Evolutionary conservation across 2,329 filamentous ascomycete genomes (phyloP).

Genomic region (Colletotrichum navitas): DNA sequence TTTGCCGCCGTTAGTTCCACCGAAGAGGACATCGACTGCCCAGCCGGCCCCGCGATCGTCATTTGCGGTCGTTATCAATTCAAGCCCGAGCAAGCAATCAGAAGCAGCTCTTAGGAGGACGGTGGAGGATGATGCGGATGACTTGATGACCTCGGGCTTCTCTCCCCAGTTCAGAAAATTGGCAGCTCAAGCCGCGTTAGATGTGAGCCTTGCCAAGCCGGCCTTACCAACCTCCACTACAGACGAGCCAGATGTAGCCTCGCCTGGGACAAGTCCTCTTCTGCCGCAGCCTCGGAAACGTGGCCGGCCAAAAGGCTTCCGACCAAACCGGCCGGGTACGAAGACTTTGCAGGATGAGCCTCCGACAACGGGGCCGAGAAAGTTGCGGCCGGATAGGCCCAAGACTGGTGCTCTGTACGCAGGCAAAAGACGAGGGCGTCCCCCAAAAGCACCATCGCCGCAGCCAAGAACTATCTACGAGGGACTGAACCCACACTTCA

Average conservation of each 20-base stretch:
- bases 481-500: conserved; percentile 57
- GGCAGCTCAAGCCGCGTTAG: conserved; percentile 28
- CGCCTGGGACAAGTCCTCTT: not conserved
- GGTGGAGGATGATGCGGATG: conserved; percentile 38
- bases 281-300: conserved; percentile 48
- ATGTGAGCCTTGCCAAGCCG: conserved; percentile 40
- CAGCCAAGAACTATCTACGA: conserved; percentile 58
- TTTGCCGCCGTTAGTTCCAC: not conserved
- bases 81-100: conserved; percentile 18
- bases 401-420: conserved; percentile 42
- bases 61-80: conserved; percentile 37
- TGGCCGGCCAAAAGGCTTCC: conserved; percentile 65
- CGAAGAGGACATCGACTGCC: conserved; percentile 17
- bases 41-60: conserved; percentile 28
- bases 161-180: conserved; percentile 40
- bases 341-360: conserved; percentile 36
- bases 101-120: conserved; percentile 17
- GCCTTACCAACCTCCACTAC: conserved; percentile 16
- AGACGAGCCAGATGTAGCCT: conserved; percentile 9
- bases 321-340: conserved; percentile 49
- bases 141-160: conserved; percentile 44
- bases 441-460: conserved; percentile 54
- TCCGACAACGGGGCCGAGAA: conserved; percentile 39
- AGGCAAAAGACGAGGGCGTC: conserved; percentile 58
- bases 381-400: conserved; percentile 47